Evolutionary conservation across 192 early-diverging fungal species (phyloP).

Genomic region (Coemansia sp.): DNA sequence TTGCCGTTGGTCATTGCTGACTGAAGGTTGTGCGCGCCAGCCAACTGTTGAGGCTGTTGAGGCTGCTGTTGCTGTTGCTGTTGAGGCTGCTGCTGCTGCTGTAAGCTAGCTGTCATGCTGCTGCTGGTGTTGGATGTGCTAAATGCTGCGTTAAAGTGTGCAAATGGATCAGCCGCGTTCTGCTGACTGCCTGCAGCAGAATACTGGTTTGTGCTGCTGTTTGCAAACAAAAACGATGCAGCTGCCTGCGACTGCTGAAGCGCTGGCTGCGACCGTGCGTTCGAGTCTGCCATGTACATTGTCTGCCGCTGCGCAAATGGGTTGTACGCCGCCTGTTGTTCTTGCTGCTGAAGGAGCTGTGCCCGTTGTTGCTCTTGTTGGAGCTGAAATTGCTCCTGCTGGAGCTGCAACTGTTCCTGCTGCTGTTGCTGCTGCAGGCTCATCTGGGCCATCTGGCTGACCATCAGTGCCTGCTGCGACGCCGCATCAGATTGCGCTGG

Average conservation of each 20-base stretch:
- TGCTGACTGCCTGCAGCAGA: not conserved
- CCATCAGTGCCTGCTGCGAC: constrained; percentile 24
- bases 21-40: constrained; percentile 11
- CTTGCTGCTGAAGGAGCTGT: constrained; percentile 12
- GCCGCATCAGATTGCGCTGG: constrained; percentile 14
- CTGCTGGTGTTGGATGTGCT: not conserved
- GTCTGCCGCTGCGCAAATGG: constrained; percentile 53
- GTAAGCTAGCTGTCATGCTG: not conserved
- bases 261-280: not conserved
- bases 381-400: constrained; percentile 33
- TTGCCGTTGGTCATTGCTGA: constrained; percentile 26
- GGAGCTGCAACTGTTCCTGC: constrained; percentile 17
- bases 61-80: not conserved
- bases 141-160: constrained; percentile 8
- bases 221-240: constrained; percentile 5
- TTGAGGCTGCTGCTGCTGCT: constrained; percentile 5
- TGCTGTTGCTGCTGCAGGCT: constrained; percentile 20
- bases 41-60: constrained; percentile 4
- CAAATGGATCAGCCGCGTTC: not conserved
- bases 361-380: constrained; percentile 9
- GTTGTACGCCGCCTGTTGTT: constrained; percentile 28
- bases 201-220: constrained; percentile 1
- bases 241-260: not conserved
- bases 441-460: constrained; percentile 39
- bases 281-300: constrained; percentile 28